A percentile compares a stretch with the other conserved stretches of the same genome.
These are phyloP conservation scores for Colletotrichum horii DNA, from an alignment of 2,329 filamentous ascomycete genomes.

Conservation along the genomic window DNA sequence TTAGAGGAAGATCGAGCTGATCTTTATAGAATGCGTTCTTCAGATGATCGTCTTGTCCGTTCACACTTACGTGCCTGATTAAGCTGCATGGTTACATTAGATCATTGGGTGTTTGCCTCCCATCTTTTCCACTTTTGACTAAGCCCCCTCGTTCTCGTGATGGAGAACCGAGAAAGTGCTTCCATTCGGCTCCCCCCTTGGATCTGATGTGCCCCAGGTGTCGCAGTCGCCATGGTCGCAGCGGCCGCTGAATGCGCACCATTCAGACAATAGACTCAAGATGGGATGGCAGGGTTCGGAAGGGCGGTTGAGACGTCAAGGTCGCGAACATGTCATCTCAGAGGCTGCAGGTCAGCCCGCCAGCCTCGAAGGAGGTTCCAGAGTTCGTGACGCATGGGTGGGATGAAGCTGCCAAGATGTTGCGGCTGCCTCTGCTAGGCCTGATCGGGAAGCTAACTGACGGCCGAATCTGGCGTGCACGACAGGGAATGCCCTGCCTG, in stretches of 20 bases:
- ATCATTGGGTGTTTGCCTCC: conserved; percentile 6
- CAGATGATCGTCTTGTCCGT: neutral
- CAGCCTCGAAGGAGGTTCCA: neutral
- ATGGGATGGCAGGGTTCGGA: conserved; percentile 11
- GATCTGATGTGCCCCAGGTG: neutral
- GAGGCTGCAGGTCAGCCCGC: neutral
- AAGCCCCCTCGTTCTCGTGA: neutral
- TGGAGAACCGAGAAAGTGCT: neutral
- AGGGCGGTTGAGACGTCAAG: conserved; percentile 5
- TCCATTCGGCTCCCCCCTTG: neutral
- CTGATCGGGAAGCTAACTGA: neutral
- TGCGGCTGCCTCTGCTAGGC: conserved; percentile 7
- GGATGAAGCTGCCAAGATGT: conserved; percentile 22
- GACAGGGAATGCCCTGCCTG: neutral
- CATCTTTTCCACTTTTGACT: neutral
- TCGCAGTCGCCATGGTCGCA: neutral
- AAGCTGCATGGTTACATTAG: neutral
- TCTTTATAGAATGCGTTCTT: conserved; percentile 16
- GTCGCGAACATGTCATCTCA: neutral
- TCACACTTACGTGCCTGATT: neutral
- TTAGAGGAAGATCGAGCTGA: conserved; percentile 8
- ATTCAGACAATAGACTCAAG: neutral
- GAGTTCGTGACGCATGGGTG: conserved; percentile 4
- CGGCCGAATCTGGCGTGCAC: neutral
- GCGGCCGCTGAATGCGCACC: neutral